Percentiles rank a stretch among this genome's conserved stretches.
Conservation (phyloP, 306 rosid genomes). For the Cucurbita maxima region DNA sequence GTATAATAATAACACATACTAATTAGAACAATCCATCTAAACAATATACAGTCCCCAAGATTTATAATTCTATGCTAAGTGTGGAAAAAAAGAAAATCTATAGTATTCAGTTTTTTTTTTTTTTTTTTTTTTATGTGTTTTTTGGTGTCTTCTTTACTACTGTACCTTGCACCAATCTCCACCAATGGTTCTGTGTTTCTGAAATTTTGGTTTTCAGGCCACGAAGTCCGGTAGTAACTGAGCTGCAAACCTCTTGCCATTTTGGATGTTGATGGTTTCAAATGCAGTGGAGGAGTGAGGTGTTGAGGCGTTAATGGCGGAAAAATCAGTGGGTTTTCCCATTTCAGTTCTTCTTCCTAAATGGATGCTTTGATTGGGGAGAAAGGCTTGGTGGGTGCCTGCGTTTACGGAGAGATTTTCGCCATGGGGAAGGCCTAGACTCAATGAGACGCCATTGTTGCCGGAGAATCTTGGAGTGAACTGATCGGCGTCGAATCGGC, state of each 20-base stretch:
- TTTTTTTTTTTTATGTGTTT: neutral
- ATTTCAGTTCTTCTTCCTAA: constrained; percentile 62
- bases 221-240: constrained; percentile 87
- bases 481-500: constrained; percentile 58
- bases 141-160: constrained; percentile 53
- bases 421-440: constrained; percentile 87
- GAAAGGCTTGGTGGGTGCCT: constrained; percentile 52
- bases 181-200: neutral
- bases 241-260: constrained; percentile 79
- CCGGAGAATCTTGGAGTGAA: constrained; percentile 69
- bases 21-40: constrained; percentile 52
- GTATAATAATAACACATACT: constrained; percentile 34
- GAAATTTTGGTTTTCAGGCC: constrained; percentile 19
- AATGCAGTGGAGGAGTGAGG: constrained; percentile 67
- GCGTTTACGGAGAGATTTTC: constrained; percentile 47
- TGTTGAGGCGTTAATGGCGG: constrained; percentile 36
- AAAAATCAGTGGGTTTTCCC: constrained; percentile 50
- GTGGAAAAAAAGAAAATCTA: constrained; percentile 23
- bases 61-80: constrained; percentile 63
- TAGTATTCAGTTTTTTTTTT: constrained; percentile 19
- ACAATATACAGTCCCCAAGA: constrained; percentile 83
- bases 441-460: constrained; percentile 77
- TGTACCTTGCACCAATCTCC: constrained; percentile 20
- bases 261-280: constrained; percentile 72
- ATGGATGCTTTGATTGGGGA: constrained; percentile 57